A percentile compares a stretch with the other conserved stretches of the same genome.
Evolutionary conservation across 1,139 yeast species (phyloP).

Genomic region (Hemisphaericaspora lyxosophila): DNA sequence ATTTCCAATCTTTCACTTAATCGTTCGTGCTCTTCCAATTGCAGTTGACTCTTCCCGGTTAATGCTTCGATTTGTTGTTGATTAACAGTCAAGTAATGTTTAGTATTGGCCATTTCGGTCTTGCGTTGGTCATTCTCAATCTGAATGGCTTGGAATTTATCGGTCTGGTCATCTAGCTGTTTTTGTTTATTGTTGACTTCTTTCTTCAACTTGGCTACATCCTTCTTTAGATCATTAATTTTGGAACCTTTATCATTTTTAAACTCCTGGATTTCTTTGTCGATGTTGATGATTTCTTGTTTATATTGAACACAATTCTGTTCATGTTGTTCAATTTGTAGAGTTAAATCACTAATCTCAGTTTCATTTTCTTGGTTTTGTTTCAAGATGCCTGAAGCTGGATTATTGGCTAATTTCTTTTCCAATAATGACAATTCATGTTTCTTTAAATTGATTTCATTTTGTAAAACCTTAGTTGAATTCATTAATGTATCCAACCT

Average conservation of each 20-base stretch:
- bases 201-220: conserved; percentile 43
- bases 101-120: conserved; percentile 51
- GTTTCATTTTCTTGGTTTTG: conserved; percentile 48
- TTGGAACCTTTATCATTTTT: conserved; percentile 78
- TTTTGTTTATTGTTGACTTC: conserved; percentile 41
- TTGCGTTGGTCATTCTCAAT: conserved; percentile 70
- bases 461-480: conserved; percentile 59
- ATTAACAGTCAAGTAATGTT: conserved; percentile 41
- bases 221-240: conserved; percentile 63
- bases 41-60: conserved; percentile 27
- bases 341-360: conserved; percentile 50
- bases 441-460: conserved; percentile 60
- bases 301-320: conserved; percentile 24
- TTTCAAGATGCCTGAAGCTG: conserved; percentile 55
- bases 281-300: conserved; percentile 55
- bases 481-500: conserved; percentile 48
- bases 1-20: conserved; percentile 31
- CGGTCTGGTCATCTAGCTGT: conserved; percentile 47
- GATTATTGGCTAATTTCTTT: conserved; percentile 59
- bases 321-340: conserved; percentile 37
- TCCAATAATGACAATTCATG: conserved; percentile 68
- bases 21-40: conserved; percentile 28
- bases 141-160: conserved; percentile 61
- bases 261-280: conserved; percentile 81
- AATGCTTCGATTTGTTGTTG: conserved; percentile 40